A percentile compares a stretch with the other conserved stretches of the same genome.
Evolutionary conservation across 495 filamentous ascomycete species (phyloP).

Genomic region (Hypoxylon fragiforme): DNA sequence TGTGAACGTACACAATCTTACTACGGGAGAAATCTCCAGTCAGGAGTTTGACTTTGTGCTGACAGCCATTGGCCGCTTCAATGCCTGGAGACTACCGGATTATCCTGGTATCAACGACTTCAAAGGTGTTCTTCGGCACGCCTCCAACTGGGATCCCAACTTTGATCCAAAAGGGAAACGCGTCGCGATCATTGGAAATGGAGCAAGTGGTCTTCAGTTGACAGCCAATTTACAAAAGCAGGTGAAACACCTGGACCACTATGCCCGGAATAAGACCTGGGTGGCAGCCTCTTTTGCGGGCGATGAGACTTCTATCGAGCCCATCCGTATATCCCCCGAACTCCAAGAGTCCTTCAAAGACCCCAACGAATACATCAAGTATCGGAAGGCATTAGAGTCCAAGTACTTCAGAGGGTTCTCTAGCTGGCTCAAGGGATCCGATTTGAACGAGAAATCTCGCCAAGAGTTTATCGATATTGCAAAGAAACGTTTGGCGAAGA

Average conservation of each 20-base stretch:
- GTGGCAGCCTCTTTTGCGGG: conserved; percentile 58
- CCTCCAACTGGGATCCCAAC: conserved; percentile 53
- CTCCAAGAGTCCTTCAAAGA: conserved; percentile 49
- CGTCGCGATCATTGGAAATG: conserved; percentile 63
- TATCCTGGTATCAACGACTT: conserved; percentile 60
- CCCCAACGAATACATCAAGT: conserved; percentile 45
- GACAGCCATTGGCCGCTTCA: conserved; percentile 59
- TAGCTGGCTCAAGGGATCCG: conserved; percentile 57
- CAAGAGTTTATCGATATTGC: conserved; percentile 58
- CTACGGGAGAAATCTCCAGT: conserved; percentile 39
- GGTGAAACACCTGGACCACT: conserved; percentile 61
- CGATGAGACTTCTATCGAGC: conserved; percentile 46
- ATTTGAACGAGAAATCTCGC: conserved; percentile 52
- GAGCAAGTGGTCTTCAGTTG: conserved; percentile 60
- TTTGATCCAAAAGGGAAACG: conserved; percentile 54
- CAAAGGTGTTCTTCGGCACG: conserved; percentile 59
- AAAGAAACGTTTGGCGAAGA: conserved; percentile 53
- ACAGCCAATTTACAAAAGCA: conserved; percentile 58
- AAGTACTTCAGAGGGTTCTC: conserved; percentile 62
- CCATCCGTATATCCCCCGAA: conserved; percentile 55
- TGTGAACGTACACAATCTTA: conserved; percentile 40
- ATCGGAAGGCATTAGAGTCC: conserved; percentile 54
- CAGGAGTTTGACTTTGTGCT: conserved; percentile 55
- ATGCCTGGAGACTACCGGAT: conserved; percentile 59
- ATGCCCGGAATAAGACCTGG: conserved; percentile 69